phyloP scores from a whole-genome alignment of 2,329 filamentous ascomycete species.

The Penicillium sp. region DNA sequence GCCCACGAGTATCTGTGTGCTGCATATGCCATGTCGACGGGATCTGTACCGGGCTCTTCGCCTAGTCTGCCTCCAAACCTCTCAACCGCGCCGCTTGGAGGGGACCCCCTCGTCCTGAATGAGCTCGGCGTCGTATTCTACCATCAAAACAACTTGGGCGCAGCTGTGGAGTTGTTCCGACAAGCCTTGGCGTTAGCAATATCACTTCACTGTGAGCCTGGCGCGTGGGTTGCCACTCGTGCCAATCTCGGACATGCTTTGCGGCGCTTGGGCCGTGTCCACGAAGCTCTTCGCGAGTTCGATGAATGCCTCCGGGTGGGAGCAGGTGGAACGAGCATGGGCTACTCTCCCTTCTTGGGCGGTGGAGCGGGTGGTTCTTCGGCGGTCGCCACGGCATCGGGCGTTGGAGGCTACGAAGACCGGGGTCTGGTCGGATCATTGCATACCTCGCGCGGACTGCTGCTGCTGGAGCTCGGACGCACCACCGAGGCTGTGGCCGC shows the following conservation, averaged over 20 bases:
- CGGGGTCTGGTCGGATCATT: slow-evolving; percentile 47
- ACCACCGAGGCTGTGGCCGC: slow-evolving; percentile 76
- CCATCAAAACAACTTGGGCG: slow-evolving; percentile 75
- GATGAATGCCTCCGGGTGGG: slow-evolving; percentile 82
- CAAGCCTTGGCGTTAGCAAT: slow-evolving; percentile 74
- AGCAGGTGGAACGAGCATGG: slow-evolving; percentile 68
- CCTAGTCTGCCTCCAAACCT: slow-evolving; percentile 25
- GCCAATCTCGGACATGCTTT: slow-evolving; percentile 89
- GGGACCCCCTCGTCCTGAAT: slow-evolving; percentile 85
- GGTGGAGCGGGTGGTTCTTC: slow-evolving; percentile 36
- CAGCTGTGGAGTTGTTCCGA: slow-evolving; percentile 74
- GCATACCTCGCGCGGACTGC: slow-evolving; percentile 64
- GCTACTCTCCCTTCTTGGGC: slow-evolving; percentile 67
- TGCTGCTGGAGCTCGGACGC: slow-evolving; percentile 73
- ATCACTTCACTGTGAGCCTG: slow-evolving; percentile 77
- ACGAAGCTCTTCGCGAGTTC: slow-evolving; percentile 75
- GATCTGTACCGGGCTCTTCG: slow-evolving; percentile 32
- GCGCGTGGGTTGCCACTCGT: slow-evolving; percentile 78
- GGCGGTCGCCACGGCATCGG: slow-evolving; percentile 36
- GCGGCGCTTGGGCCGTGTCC: slow-evolving; percentile 66
- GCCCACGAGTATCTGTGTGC: slow-evolving; percentile 93
- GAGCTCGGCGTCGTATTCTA: slow-evolving; percentile 96
- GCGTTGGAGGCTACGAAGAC: slow-evolving; percentile 48
- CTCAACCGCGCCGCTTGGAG: slow-evolving; percentile 31
- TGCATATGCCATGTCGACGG: slow-evolving; percentile 64